Evolutionary conservation across 2,329 filamentous ascomycete species (phyloP).

Genomic region (Venturia oleaginea): DNA sequence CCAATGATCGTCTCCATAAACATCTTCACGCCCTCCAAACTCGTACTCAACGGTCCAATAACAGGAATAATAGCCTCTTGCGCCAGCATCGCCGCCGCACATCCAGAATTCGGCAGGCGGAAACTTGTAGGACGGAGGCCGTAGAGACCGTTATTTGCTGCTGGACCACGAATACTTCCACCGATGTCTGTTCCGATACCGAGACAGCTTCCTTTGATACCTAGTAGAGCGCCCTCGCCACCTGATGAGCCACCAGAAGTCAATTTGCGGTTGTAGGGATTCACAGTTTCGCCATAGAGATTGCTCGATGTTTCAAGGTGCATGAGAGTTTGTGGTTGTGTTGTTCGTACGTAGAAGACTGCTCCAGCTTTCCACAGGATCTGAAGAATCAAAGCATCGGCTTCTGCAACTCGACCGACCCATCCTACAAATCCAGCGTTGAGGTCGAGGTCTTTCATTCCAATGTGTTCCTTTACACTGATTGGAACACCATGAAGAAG

Average conservation of each 20-base stretch:
- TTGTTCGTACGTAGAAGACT: constrained; percentile 45
- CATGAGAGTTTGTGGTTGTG: constrained; percentile 47
- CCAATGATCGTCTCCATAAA: constrained; percentile 46
- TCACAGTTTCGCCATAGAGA: constrained; percentile 44
- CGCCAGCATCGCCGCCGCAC: constrained; percentile 34
- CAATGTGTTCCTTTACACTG: constrained; percentile 43
- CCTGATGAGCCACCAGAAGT: constrained; percentile 47
- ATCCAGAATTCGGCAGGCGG: constrained; percentile 35
- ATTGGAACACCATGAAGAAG: constrained; percentile 45
- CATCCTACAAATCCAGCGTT: constrained; percentile 43
- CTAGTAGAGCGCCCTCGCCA: constrained; percentile 48
- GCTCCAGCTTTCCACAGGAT: constrained; percentile 39
- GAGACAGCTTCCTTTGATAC: constrained; percentile 42
- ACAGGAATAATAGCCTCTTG: constrained; percentile 40
- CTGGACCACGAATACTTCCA: constrained; percentile 40
- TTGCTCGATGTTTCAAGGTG: constrained; percentile 44
- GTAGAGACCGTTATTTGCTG: constrained; percentile 39
- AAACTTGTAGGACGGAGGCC: constrained; percentile 36
- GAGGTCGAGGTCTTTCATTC: constrained; percentile 39
- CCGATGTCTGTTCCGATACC: constrained; percentile 47
- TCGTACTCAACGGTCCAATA: constrained; percentile 47
- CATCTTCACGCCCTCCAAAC: constrained; percentile 42
- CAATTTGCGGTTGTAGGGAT: constrained; percentile 44
- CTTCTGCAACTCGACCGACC: constrained; percentile 35
- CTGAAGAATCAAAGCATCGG: constrained; percentile 41